Conservation (phyloP, 176 grass and related monocot species). For the Luzula sylvatica region DNA sequence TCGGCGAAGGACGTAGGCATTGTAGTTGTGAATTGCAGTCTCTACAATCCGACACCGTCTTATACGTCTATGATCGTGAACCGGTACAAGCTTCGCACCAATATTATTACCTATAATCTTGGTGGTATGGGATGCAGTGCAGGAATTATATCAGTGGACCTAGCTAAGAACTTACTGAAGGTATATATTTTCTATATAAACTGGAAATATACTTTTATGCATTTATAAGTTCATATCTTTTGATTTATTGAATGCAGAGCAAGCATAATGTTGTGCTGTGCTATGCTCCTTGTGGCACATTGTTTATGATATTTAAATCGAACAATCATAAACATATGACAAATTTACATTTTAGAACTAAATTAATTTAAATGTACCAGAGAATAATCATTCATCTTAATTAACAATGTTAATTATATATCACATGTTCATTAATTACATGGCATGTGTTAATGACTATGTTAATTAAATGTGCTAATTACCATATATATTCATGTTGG, state of each 20-base stretch:
- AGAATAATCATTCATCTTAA: no score
- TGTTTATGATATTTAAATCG: no score
- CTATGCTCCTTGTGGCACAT: no score
- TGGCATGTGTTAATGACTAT: no score
- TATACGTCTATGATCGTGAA: conserved; percentile 69
- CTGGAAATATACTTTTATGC: not conserved
- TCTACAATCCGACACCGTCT: conserved; percentile 70
- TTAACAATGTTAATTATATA: no score
- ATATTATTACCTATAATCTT: conserved; percentile 60
- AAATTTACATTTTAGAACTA: no score
- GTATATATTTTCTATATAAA: conserved; percentile 25
- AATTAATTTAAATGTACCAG: no score
- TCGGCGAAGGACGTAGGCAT: conserved; percentile 31
- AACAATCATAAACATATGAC: no score
- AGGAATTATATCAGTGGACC: conserved; percentile 78
- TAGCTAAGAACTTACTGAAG: conserved; percentile 81
- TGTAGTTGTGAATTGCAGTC: conserved; percentile 82
- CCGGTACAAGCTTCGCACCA: conserved; percentile 36
- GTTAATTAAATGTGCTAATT: no score
- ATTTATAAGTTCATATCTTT: not conserved
- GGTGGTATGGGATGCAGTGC: conserved; percentile 98
- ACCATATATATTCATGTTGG: no score
- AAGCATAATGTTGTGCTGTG: not conserved
- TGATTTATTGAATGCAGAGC: not conserved
- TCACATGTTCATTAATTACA: no score